phyloP scores from a whole-genome alignment of 345 rosid species.

The Acer campestre region DNA sequence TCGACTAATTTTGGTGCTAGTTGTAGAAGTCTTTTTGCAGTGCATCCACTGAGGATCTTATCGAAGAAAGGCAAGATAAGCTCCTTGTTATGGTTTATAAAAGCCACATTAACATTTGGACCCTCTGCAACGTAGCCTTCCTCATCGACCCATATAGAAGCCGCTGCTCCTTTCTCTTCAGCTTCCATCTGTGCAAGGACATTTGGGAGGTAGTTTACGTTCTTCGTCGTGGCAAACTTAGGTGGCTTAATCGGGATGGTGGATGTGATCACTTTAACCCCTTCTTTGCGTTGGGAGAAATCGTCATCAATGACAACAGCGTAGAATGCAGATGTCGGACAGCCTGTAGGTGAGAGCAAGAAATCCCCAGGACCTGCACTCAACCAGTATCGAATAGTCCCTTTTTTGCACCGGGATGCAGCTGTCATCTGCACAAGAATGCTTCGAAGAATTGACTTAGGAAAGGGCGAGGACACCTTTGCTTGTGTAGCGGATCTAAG shows the following conservation, averaged over 20 bases:
- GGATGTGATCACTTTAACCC: constrained; percentile 69
- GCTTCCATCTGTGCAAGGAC: constrained; percentile 68
- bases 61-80: constrained; percentile 61
- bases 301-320: constrained; percentile 62
- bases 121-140: constrained; percentile 65
- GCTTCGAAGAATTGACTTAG: constrained; percentile 56
- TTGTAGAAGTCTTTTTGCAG: constrained; percentile 69
- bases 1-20: constrained; percentile 57
- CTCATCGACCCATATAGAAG: constrained; percentile 70
- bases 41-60: constrained; percentile 68
- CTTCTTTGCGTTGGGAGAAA: constrained; percentile 52
- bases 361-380: constrained; percentile 74
- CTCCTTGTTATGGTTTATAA: constrained; percentile 54
- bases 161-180: constrained; percentile 60
- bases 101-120: constrained; percentile 69
- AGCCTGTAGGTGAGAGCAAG: constrained; percentile 62
- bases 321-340: constrained; percentile 64
- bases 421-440: constrained; percentile 61
- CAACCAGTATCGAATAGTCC: constrained; percentile 67
- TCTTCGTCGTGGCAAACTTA: constrained; percentile 56
- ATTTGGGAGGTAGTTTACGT: constrained; percentile 68
- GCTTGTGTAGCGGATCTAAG: constrained; percentile 61
- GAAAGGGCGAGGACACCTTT: constrained; percentile 59
- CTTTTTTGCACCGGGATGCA: constrained; percentile 58
- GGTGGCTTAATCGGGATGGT: constrained; percentile 64